Evolutionary conservation across 176 grass and related monocot genomes (phyloP).

Genomic region (Carex myosuroides): DNA sequence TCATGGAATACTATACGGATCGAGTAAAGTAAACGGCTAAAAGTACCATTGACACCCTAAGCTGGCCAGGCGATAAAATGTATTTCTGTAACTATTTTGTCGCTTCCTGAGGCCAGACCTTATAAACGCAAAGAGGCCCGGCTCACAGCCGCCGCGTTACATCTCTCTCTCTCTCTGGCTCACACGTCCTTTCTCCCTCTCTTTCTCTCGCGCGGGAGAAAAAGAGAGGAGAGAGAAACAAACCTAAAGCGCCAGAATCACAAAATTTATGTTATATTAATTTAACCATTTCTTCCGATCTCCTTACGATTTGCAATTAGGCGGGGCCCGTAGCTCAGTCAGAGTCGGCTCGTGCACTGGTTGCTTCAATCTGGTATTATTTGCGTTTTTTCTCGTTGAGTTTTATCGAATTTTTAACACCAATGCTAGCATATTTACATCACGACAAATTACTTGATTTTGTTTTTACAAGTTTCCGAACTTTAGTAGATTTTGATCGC

Average conservation of each 20-base stretch:
- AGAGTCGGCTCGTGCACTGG: neutral
- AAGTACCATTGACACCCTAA: too few species aligned
- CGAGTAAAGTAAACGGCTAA: too few species aligned
- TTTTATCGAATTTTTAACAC: neutral
- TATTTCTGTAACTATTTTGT: too few species aligned
- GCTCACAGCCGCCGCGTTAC: conserved; percentile 12
- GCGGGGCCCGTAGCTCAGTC: neutral
- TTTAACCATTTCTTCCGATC: neutral
- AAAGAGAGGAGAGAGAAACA: neutral
- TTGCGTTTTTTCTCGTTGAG: neutral
- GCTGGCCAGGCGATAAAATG: too few species aligned
- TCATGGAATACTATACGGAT: too few species aligned
- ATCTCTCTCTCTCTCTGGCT: conserved; percentile 9
- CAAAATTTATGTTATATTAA: neutral
- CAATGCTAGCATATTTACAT: neutral
- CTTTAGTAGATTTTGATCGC: neutral
- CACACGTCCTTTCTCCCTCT: neutral
- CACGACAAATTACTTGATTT: neutral
- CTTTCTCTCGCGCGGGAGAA: conserved; percentile 4
- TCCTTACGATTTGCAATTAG: neutral
- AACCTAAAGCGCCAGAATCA: neutral
- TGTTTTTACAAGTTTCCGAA: neutral
- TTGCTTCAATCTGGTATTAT: conserved; percentile 14
- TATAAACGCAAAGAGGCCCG: neutral
- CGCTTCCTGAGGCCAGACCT: too few species aligned